These are phyloP conservation scores for Vachellia pachyceras DNA, from an alignment of 306 rosid genomes.

Conservation along the genomic window DNA sequence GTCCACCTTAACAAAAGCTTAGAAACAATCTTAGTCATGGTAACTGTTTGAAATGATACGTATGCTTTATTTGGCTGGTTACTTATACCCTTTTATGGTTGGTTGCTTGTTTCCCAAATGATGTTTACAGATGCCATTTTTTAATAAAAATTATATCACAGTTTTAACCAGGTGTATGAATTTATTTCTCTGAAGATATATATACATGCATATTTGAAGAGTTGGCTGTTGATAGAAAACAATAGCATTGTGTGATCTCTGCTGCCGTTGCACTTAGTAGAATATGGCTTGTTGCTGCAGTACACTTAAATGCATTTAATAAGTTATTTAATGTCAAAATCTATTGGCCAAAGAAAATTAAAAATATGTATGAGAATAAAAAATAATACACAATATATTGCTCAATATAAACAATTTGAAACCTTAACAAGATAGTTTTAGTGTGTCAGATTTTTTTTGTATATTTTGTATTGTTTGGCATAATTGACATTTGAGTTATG, in stretches of 20 bases:
- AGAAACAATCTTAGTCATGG: neutral
- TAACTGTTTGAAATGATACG: neutral
- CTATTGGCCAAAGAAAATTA: neutral
- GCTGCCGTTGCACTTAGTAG: neutral
- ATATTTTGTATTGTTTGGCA: neutral
- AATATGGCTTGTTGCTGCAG: neutral
- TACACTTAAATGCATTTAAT: neutral
- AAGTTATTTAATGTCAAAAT: neutral
- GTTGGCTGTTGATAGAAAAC: neutral
- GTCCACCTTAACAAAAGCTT: neutral
- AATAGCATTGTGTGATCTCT: neutral
- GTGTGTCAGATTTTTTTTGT: neutral
- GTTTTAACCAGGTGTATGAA: neutral
- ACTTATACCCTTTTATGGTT: neutral
- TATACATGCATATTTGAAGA: neutral
- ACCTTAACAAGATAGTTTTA: neutral
- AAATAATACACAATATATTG: neutral
- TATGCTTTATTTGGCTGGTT: neutral
- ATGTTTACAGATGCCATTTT: neutral
- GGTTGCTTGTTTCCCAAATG: neutral
- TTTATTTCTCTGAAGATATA: neutral
- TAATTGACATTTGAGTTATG: neutral
- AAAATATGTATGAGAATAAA: no score
- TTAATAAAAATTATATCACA: neutral
- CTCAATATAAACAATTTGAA: neutral